Percentiles rank a stretch among this genome's conserved stretches.
Conservation (phyloP, 169 alveolate genomes). For the Ichthyophthirius multifiliis region DNA sequence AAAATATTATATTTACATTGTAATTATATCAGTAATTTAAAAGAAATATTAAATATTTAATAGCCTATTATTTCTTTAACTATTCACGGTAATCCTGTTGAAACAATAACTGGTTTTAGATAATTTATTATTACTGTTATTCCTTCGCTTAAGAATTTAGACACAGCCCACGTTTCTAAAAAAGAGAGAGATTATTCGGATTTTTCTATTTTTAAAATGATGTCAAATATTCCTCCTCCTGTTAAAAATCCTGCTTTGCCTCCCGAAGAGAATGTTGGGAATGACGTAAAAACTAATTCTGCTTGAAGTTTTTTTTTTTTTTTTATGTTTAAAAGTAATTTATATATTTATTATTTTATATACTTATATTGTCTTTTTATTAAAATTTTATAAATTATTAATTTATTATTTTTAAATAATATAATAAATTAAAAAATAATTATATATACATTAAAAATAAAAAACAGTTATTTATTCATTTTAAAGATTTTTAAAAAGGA, state of each 20-base stretch:
- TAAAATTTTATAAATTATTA: no score
- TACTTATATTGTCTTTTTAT: no score
- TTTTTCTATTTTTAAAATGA: background rate
- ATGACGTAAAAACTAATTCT: background rate
- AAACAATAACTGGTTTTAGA: slow-evolving; percentile 77
- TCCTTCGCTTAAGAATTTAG: slow-evolving; percentile 75
- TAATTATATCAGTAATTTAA: slow-evolving; percentile 68
- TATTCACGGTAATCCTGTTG: slow-evolving; percentile 84
- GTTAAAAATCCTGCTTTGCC: background rate
- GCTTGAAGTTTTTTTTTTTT: no score
- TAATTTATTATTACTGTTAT: slow-evolving; percentile 57
- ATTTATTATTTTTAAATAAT: no score
- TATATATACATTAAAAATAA: no score
- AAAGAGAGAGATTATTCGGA: slow-evolving; percentile 68
- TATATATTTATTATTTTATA: no score
- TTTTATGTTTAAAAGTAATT: no score
- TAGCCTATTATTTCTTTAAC: slow-evolving; percentile 63
- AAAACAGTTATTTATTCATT: no score
- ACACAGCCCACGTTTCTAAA: slow-evolving; percentile 74
- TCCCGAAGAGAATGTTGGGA: background rate
- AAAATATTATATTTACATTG: slow-evolving; percentile 81
- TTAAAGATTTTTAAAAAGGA: no score
- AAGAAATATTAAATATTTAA: slow-evolving; percentile 57
- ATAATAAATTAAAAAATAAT: no score
- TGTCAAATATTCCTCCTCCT: background rate